Conservation (phyloP, 352 stramenopile species). For the Phytophthora cajani region DNA sequence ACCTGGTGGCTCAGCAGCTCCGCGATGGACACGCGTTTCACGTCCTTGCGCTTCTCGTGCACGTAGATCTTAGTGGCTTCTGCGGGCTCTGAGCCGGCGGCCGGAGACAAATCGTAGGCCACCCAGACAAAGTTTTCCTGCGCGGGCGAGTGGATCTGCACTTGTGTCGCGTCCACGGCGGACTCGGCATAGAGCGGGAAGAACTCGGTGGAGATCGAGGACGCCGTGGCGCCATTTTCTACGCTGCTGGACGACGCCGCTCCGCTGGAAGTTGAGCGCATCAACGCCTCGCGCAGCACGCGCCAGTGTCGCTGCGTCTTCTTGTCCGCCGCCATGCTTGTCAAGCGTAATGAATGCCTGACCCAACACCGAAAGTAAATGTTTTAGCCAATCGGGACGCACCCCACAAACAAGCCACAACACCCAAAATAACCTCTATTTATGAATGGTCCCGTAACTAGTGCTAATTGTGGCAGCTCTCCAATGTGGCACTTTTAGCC, state of each 20-base stretch:
- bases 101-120: slow-evolving; percentile 41
- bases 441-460: neutral
- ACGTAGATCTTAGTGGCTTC: slow-evolving; percentile 39
- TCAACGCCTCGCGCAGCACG: slow-evolving; percentile 68
- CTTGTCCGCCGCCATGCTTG: slow-evolving; percentile 40
- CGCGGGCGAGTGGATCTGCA: slow-evolving; percentile 17
- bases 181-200: slow-evolving; percentile 52
- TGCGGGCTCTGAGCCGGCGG: neutral
- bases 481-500: neutral
- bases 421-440: neutral
- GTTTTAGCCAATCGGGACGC: too few relatives aligned
- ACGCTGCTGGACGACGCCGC: neutral
- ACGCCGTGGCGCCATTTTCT: slow-evolving; percentile 44
- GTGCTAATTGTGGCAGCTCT: neutral
- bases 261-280: slow-evolving; percentile 30
- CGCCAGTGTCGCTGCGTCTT: slow-evolving; percentile 68
- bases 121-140: slow-evolving; percentile 59
- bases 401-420: too few relatives aligned
- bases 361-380: too few relatives aligned
- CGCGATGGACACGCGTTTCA: slow-evolving; percentile 55
- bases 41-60: slow-evolving; percentile 73
- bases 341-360: slow-evolving; percentile 2
- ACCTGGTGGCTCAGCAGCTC: slow-evolving; percentile 81
- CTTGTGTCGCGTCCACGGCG: slow-evolving; percentile 15
- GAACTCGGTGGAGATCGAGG: slow-evolving; percentile 67